A percentile compares a stretch with the other conserved stretches of the same genome.
Conservation (phyloP, 202 grass and related monocot genomes). For the Dendrocalamus latiflorus region DNA sequence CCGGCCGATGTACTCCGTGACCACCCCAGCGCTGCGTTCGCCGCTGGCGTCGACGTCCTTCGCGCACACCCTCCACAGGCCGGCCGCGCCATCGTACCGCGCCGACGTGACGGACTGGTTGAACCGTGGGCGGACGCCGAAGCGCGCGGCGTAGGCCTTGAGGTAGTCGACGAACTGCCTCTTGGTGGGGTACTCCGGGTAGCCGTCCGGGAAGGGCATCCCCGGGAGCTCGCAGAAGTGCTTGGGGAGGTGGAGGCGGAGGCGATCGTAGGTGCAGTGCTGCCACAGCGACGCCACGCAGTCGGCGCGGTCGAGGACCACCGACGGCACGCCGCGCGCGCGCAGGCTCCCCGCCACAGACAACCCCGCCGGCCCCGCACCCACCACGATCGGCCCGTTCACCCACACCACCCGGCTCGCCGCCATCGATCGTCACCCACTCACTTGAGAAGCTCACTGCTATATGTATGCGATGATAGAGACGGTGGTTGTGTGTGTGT, state of each 20-base stretch:
- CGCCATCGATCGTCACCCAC: neutral
- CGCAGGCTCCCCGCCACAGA: no score
- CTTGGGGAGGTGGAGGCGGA: constrained; percentile 72
- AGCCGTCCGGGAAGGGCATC: constrained; percentile 53
- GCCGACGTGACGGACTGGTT: constrained; percentile 61
- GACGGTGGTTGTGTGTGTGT: no score
- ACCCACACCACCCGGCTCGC: no score
- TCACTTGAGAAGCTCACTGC: neutral
- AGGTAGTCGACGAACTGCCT: constrained; percentile 78
- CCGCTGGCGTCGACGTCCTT: neutral
- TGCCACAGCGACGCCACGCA: constrained; percentile 85
- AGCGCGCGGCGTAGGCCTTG: constrained; percentile 44
- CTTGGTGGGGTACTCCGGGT: constrained; percentile 70
- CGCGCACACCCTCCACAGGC: constrained; percentile 47
- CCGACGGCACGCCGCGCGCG: constrained; percentile 54
- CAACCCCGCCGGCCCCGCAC: no score
- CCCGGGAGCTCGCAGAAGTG: constrained; percentile 76
- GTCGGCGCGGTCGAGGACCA: constrained; percentile 75
- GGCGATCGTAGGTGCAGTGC: constrained; percentile 65
- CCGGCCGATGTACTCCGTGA: constrained; percentile 67
- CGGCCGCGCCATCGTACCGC: constrained; percentile 43
- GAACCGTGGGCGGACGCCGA: constrained; percentile 48
- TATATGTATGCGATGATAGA: neutral
- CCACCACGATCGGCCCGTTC: no score
- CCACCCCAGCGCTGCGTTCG: neutral